These are phyloP conservation scores for Hyaloraphidium curvatum DNA, from an alignment of 192 early-diverging fungal genomes.

Conservation along the genomic window DNA sequence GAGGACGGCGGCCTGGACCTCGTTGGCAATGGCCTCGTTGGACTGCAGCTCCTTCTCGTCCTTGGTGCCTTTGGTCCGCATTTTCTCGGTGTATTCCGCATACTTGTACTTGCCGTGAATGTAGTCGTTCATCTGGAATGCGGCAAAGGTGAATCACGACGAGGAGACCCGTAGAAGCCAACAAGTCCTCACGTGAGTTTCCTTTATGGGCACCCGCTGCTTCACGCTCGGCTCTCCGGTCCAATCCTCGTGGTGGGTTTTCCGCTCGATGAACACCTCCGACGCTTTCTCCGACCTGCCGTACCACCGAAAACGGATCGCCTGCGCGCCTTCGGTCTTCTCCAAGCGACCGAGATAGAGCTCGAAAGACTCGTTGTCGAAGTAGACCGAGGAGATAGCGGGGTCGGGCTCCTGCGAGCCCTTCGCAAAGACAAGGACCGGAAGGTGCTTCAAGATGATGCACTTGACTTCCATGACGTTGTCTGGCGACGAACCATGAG, in stretches of 20 bases:
- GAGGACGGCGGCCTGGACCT: constrained; percentile 46
- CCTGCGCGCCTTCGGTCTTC: constrained; percentile 70
- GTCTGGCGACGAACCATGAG: constrained; percentile 19
- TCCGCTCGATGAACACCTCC: constrained; percentile 93
- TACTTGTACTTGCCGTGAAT: constrained; percentile 57
- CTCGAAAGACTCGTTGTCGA: constrained; percentile 77
- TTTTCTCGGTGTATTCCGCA: constrained; percentile 50
- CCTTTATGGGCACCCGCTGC: constrained; percentile 80
- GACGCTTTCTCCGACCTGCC: constrained; percentile 57
- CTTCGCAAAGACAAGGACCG: constrained; percentile 74
- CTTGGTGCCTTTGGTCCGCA: constrained; percentile 50
- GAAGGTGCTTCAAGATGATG: constrained; percentile 71
- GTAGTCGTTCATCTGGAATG: too few species aligned
- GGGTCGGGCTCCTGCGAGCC: constrained; percentile 50
- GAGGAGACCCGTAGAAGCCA: too few species aligned
- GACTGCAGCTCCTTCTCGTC: constrained; percentile 52
- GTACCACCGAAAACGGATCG: constrained; percentile 86
- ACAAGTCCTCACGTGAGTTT: constrained; percentile 80
- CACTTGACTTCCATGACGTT: constrained; percentile 89
- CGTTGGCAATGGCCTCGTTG: constrained; percentile 43
- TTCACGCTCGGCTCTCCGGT: constrained; percentile 66
- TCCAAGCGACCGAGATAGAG: constrained; percentile 75
- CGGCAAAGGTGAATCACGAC: too few species aligned
- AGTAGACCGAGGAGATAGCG: constrained; percentile 81
- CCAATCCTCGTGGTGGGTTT: constrained; percentile 88